Conservation (phyloP, 768 basidiomycete genomes). For the Boletus subcaerulescens region DNA sequence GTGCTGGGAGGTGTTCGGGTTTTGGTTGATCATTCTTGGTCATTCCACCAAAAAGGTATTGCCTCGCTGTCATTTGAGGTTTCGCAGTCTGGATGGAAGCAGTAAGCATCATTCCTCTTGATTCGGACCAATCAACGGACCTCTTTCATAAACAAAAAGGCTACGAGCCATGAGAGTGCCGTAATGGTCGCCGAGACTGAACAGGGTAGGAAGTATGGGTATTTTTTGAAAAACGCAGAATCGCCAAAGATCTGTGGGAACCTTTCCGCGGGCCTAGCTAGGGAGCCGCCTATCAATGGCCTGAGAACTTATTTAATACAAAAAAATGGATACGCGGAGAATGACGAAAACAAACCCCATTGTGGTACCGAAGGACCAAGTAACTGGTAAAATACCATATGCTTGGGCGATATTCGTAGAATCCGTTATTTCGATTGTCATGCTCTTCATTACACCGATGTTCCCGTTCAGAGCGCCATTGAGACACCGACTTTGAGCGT, state of each 20-base stretch:
- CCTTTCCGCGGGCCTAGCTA: slow-evolving; percentile 62
- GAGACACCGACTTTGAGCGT: slow-evolving; percentile 37
- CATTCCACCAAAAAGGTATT: slow-evolving; percentile 17
- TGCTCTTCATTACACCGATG: slow-evolving; percentile 47
- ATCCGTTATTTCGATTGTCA: slow-evolving; percentile 42
- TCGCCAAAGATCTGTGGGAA: slow-evolving; percentile 61
- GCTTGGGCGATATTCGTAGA: slow-evolving; percentile 34
- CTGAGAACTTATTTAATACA: slow-evolving; percentile 34
- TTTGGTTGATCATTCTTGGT: neutral
- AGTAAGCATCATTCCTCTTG: neutral
- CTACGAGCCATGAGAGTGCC: slow-evolving; percentile 46
- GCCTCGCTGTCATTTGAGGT: slow-evolving; percentile 7
- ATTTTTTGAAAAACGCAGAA: slow-evolving; percentile 53
- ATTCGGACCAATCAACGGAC: slow-evolving; percentile 18
- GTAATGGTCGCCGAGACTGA: slow-evolving; percentile 58
- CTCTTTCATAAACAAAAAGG: slow-evolving; percentile 55
- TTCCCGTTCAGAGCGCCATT: slow-evolving; percentile 57
- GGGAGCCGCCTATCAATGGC: slow-evolving; percentile 63
- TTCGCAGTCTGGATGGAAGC: slow-evolving; percentile 12
- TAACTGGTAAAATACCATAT: slow-evolving; percentile 57
- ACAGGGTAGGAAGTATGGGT: slow-evolving; percentile 76
- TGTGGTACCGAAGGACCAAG: slow-evolving; percentile 42
- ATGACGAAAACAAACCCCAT: slow-evolving; percentile 37
- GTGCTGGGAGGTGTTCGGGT: neutral
- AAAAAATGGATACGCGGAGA: neutral